Evolutionary conservation across 768 basidiomycete species (phyloP), one percentile per base, ranked within the genome.

Genomic region (Lactarius quietus): DNA sequence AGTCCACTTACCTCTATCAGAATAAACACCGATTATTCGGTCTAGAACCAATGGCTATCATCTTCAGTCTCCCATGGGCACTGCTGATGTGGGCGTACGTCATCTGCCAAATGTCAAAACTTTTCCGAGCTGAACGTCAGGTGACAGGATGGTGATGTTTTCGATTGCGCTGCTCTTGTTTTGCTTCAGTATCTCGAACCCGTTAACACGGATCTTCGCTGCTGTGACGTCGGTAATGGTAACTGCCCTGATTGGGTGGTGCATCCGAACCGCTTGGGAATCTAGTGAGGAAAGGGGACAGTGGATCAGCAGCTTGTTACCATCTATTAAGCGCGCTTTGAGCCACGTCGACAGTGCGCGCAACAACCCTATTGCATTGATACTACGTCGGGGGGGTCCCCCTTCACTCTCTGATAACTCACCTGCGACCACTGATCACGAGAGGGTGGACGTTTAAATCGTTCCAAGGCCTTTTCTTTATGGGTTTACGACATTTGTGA

Each of bases 31-130:
- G 12, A 2, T 6, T 26, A 51, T 51, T 51, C 23, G 48, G 48
- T 26, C 48, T 51, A 26, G 48, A 51, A 51, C 48, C 48, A 14
- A 26, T 51, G 48, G 48, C 48, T 14, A 51, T 51, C 26, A 26
- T 51, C 48, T 26, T 51, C 48, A 51, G 48, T 51, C 48, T 51
- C 48, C 48, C 48, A 12, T 51, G 48, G 48, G 48, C 48, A 3
- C 23, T 51, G 35, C 75, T 86, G 45, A 80, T 86, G 76, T 86
- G 84, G 84, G 80, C 79, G 85, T 85, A 69, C 73, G 84, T 78
- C 14, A 10, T 8, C 1, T 33, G 3, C 33, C 54, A 3, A 18
- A 60, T 17, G 7, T 14, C 41, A n/a, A n/a, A n/a, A n/a, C 36
- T 14, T 3, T 29, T 7, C 26, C n/a, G n/a, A n/a, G n/a, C 3